These are phyloP conservation scores for Globisporangium cystogenes DNA, from an alignment of 352 stramenopile genomes.

Conservation along the genomic window DNA sequence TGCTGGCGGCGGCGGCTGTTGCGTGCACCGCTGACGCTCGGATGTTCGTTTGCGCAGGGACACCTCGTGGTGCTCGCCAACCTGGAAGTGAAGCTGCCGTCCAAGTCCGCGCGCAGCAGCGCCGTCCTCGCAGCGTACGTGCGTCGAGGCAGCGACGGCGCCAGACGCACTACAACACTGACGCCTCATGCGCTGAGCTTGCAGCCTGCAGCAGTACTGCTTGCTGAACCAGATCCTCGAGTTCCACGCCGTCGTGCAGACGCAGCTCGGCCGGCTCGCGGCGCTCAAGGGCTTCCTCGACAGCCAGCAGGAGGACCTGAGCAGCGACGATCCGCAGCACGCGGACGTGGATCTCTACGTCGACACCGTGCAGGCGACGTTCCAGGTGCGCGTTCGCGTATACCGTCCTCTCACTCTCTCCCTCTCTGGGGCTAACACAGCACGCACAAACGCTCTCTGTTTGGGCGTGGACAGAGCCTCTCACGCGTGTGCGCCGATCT, in stretches of 20 bases:
- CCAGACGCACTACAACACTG: too few relatives aligned
- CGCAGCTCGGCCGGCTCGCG: constrained; percentile 41
- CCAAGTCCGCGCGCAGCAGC: constrained; percentile 43
- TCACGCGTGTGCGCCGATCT: constrained; percentile 55
- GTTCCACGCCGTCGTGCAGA: constrained; percentile 66
- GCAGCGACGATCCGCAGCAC: constrained; percentile 26
- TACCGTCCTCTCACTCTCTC: neutral
- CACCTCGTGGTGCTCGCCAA: constrained; percentile 72
- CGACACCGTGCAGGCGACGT: constrained; percentile 43
- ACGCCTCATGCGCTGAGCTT: neutral
- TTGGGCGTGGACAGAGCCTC: constrained; percentile 19
- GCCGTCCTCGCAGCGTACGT: constrained; percentile 47
- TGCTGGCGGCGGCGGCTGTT: neutral
- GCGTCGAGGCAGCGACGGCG: neutral
- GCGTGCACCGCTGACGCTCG: neutral
- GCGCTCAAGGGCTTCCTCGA: constrained; percentile 46
- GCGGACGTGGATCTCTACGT: constrained; percentile 51
- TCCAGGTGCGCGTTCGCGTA: constrained; percentile 31
- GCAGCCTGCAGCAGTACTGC: constrained; percentile 74
- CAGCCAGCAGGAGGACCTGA: constrained; percentile 32
- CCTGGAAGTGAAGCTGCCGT: constrained; percentile 58
- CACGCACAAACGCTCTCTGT: neutral
- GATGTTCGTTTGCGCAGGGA: constrained; percentile 26
- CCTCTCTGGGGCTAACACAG: neutral
- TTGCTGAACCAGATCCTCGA: constrained; percentile 83